Evolutionary conservation across 176 grass and related monocot species (phyloP).

Genomic region (Bolboschoenus planiculmis): DNA sequence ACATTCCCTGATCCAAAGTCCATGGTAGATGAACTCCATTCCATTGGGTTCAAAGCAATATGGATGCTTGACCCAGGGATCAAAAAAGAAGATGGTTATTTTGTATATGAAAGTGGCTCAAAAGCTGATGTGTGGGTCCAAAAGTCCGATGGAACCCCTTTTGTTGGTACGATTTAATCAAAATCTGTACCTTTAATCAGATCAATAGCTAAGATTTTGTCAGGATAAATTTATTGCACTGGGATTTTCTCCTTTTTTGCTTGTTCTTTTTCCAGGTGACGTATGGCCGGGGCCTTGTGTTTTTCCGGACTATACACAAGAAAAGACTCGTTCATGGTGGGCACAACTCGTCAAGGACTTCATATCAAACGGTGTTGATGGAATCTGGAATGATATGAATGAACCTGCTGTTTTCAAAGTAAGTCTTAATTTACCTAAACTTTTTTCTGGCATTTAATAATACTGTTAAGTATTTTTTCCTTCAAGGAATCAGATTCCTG

Average conservation of each 20-base stretch:
- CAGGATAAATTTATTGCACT: background rate
- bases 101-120: conserved; percentile 74
- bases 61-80: conserved; percentile 99
- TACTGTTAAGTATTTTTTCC: background rate
- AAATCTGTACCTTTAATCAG: background rate
- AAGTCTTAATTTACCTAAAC: background rate
- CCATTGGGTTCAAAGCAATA: conserved; percentile 70
- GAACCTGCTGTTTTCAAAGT: conserved; percentile 89
- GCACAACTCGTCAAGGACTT: conserved; percentile 74
- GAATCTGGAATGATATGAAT: conserved; percentile 99
- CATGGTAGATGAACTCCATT: conserved; percentile 69
- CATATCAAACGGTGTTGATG: conserved; percentile 73
- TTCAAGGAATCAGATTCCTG: conserved; percentile 1
- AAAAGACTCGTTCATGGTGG: conserved; percentile 78
- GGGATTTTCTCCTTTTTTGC: background rate
- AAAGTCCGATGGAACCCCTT: conserved; percentile 53
- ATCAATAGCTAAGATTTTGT: background rate
- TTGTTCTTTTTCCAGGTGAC: conserved; percentile 45
- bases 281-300: conserved; percentile 98
- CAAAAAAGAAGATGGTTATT: conserved; percentile 74
- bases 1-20: conserved; percentile 75
- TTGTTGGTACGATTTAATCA: conserved; percentile 44
- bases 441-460: background rate
- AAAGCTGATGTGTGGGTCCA: conserved; percentile 72
- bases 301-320: conserved; percentile 87